phyloP scores from a whole-genome alignment of 176 grass and related monocot genomes.

The Cenchrus americanus region DNA sequence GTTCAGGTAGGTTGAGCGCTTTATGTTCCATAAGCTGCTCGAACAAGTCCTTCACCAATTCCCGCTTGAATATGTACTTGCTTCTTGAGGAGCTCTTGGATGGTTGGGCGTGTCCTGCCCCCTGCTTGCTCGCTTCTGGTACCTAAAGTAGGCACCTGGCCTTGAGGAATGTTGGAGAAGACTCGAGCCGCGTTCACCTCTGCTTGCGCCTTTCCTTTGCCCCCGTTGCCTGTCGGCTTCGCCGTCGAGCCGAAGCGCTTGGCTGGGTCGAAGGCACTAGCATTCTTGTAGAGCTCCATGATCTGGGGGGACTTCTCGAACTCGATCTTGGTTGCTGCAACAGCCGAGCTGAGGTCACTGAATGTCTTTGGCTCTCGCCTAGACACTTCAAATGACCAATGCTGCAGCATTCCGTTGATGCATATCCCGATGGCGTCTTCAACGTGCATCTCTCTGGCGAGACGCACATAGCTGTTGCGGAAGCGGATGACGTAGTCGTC shows the following conservation, averaged over 20 bases:
- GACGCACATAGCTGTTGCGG: not conserved
- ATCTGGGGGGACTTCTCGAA: not conserved
- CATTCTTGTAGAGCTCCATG: constrained; percentile 14
- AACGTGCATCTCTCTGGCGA: not conserved
- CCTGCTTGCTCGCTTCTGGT: not conserved
- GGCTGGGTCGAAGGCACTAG: not conserved
- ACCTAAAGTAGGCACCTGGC: not conserved
- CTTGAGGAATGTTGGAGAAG: not conserved
- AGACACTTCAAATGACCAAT: not conserved
- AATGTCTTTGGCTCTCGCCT: not conserved
- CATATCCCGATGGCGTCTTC: not conserved
- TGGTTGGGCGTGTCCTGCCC: too few relatives aligned
- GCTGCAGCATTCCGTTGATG: not conserved
- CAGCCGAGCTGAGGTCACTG: not conserved
- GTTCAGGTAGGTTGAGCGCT: not conserved
- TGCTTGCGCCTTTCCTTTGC: not conserved
- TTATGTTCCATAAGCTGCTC: not conserved
- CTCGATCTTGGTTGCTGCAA: not conserved
- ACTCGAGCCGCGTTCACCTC: not conserved
- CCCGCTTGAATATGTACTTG: not conserved
- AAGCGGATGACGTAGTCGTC: not conserved
- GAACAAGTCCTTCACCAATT: not conserved
- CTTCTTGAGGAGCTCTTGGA: not conserved
- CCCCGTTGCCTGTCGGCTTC: not conserved
- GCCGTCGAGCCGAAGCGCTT: not conserved